Base-by-base conservation (phyloP, 306 rosid genomes). In the Glycine tomentella region DNA sequence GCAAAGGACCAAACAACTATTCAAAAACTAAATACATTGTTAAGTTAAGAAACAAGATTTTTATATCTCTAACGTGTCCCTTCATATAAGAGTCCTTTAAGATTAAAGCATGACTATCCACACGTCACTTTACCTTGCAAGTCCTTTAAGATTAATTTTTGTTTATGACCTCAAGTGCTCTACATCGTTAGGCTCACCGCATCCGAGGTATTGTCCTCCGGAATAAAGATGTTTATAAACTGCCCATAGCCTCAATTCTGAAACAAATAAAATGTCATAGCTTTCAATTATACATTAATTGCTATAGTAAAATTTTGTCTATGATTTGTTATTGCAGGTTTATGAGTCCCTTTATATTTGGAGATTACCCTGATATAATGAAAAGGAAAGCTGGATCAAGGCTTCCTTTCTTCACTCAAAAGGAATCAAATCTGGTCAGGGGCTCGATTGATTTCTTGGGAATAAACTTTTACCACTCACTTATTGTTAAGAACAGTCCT, bases 361-460 rank as follows among this genome's bases (percentile, higher is more conserved):
- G 97, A 73, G 97, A 88, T n/a, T 90, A 91, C 65, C 96, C 92
- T 14, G 69, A 76, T 7, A 25, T 25, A 46, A 84, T 93, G 90
- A 91, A 78, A 82, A 74, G 50, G 83, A 87, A 13, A 51, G 88
- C 15, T 34, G 94, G 92, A 25, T 87, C 89, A 15, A 91, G 89
- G 87, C 62, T 93, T 64, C 97, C 94, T 5, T 34, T 62, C 58
- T 87, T 93, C 86, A 77, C 90, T 0, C 20, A 68, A n/a, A 34
- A 14, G 31, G 92, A 90, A 76, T 89, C 96, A n/a, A 63, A 49
- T 75, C 20, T 83, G 40, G 84, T 93, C 2, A 88, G 33, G 66
- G 90, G 82, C 8, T 88, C 94, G 36, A 83, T 82, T 34, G 97
- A 91, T 51, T 93, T 91, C 84, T 3, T 87, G 2, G 96, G 96